phyloP scores from a whole-genome alignment of 768 basidiomycete genomes.

The Phallus indusiatus region DNA sequence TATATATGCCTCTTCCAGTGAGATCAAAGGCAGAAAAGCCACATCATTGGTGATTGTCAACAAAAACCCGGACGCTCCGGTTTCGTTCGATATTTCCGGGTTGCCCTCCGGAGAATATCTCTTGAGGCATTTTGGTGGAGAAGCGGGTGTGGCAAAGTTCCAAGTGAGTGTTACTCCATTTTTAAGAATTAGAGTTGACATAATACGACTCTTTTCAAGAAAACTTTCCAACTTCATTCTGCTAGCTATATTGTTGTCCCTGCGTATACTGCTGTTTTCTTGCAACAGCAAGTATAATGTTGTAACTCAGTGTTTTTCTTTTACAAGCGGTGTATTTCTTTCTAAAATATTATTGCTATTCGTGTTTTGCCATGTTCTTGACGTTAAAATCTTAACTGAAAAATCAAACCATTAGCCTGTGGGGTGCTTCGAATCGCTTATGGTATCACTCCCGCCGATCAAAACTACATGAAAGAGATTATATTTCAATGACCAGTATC shows the following conservation, averaged over 20 bases:
- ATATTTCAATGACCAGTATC: not conserved
- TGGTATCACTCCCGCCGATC: too few relatives aligned
- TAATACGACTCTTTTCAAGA: slow-evolving; percentile 13
- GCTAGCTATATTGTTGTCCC: slow-evolving; percentile 27
- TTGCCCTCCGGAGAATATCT: slow-evolving; percentile 42
- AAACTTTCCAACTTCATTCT: slow-evolving; percentile 23
- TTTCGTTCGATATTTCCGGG: slow-evolving; percentile 32
- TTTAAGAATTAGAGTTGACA: not conserved
- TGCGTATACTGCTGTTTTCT: slow-evolving; percentile 27
- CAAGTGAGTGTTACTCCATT: slow-evolving; percentile 27
- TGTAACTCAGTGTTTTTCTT: too few relatives aligned
- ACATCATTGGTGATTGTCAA: slow-evolving; percentile 40
- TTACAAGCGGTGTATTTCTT: too few relatives aligned
- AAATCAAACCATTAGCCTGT: too few relatives aligned
- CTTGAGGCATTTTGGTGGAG: slow-evolving; percentile 47
- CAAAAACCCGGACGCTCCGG: slow-evolving; percentile 34
- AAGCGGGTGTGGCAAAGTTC: slow-evolving; percentile 44
- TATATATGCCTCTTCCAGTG: slow-evolving; percentile 36
- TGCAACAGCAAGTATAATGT: slow-evolving; percentile 18
- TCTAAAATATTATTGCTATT: too few relatives aligned
- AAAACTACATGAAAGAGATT: too few relatives aligned
- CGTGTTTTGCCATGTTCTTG: too few relatives aligned
- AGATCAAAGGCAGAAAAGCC: slow-evolving; percentile 20
- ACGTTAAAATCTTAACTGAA: too few relatives aligned
- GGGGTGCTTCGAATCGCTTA: too few relatives aligned